Conservation (phyloP, 2,329 filamentous ascomycete species). For the Fusarium fujikuroi region DNA sequence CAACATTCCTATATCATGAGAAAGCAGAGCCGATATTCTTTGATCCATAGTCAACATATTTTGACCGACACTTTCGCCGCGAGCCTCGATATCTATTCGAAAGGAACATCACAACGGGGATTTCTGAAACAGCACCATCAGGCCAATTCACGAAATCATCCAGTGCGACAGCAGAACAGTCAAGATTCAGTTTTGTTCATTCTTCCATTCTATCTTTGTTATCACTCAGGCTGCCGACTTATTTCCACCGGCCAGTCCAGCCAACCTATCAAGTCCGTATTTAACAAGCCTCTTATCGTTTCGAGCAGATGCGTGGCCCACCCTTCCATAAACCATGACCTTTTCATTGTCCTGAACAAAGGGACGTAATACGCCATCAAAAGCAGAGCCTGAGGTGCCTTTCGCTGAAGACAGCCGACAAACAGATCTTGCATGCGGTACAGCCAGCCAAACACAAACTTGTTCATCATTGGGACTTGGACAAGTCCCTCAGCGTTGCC, state of each 20-base stretch:
- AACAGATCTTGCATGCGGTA: conserved; percentile 45
- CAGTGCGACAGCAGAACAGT: not conserved
- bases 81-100: not conserved
- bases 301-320: conserved; percentile 41
- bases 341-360: conserved; percentile 35
- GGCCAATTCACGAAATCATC: not conserved
- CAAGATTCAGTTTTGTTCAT: not conserved
- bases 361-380: conserved; percentile 43
- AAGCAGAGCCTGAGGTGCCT: conserved; percentile 43
- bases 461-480: conserved; percentile 28
- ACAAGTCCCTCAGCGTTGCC: conserved; percentile 31
- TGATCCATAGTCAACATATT: not conserved
- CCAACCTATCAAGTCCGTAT: conserved; percentile 34
- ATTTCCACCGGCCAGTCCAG: conserved; percentile 42
- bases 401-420: conserved; percentile 41
- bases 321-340: conserved; percentile 39
- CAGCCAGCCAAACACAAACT: conserved; percentile 44
- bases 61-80: too few relatives aligned
- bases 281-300: conserved; percentile 36
- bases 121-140: not conserved
- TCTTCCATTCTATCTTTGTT: conserved; percentile 2
- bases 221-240: conserved; percentile 15
- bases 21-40: not conserved
- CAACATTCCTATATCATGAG: not conserved
- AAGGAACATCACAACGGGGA: too few relatives aligned